Evolutionary conservation across 2,329 filamentous ascomycete species (phyloP), one percentile per base, ranked within the genome.

Genomic region (Myriosclerotinia scirpicola): DNA sequence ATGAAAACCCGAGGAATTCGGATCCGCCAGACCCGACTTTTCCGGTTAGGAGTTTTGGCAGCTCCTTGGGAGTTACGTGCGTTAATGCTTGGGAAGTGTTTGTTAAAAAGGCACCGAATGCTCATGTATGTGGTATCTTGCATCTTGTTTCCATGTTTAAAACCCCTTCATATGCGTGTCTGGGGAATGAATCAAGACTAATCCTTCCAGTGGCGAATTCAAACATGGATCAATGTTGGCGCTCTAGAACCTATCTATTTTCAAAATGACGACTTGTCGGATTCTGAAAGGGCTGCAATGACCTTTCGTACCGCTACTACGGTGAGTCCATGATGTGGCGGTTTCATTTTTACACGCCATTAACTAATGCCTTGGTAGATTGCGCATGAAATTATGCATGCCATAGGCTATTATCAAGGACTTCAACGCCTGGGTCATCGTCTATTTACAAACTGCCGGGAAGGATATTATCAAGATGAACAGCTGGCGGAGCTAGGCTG

Each of bases 301-400:
- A 38, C 12, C 22, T 60, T 50, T 50, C 58, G 58, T 9, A 38
- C 42, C 26, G 58, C 58, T 26, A 50, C 20, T 48, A 60, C 58
- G n/a, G 58, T 60, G 5, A 26, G 58, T 60, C 38, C 34, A 6
- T 50, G 5, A 26, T 11, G 2, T 0, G 6, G 7, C 8, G 34
- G 34, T 7, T 17, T 0, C 12, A 1, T 26, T 17, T 26, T 14
- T 38, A 26, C 7, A 38, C 34, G 11, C 26, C 8, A 17, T 5
- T 11, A 50, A 26, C n/a, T 60, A 60, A 60, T 38, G 20, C 9
- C 3, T 50, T 20, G 7, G 20, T 22, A 60, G 58, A 48, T 60
- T 48, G 20, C 44, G 5, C 58, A 60, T 48, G 58, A 60, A 60
- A 12, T 60, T 6, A 60, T 60, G 44, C 58, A 60, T 60, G 58